Percentiles rank a stretch among this genome's conserved stretches.
phyloP scores from a whole-genome alignment of 2,329 filamentous ascomycete genomes.

The Aspergillus viridinutans region DNA sequence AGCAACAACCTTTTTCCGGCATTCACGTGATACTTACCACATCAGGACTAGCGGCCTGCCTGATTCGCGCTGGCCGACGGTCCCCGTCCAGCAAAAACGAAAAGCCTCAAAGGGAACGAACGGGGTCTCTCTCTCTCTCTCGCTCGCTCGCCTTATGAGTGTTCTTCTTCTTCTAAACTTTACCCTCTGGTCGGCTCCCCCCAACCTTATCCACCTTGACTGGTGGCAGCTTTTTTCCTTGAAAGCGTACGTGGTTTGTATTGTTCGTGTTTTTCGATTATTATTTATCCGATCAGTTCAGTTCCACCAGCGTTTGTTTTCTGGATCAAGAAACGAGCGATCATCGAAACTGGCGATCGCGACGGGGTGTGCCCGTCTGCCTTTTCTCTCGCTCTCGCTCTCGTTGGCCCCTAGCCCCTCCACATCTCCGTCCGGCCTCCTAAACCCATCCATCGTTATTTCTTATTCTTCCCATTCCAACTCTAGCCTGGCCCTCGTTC shows the following conservation, averaged over 20 bases:
- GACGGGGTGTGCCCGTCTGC: constrained; percentile 9
- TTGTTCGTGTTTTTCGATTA: background rate
- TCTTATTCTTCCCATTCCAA: constrained; percentile 8
- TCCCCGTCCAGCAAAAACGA: constrained; percentile 3
- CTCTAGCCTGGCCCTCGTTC: constrained; percentile 8
- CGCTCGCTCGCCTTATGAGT: background rate
- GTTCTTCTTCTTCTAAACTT: background rate
- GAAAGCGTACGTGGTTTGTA: background rate
- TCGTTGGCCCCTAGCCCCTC: constrained; percentile 31
- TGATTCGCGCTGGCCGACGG: constrained; percentile 3
- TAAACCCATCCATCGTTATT: constrained; percentile 1
- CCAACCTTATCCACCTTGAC: background rate
- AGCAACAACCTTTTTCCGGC: constrained; percentile 9
- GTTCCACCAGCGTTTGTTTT: background rate
- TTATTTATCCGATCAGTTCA: background rate
- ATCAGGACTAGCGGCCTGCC: constrained; percentile 11
- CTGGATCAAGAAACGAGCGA: constrained; percentile 6
- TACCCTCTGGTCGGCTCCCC: background rate
- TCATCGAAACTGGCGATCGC: constrained; percentile 19
- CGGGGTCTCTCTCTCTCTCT: too few species aligned
- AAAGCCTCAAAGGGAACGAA: constrained; percentile 9
- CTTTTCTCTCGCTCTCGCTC: constrained; percentile 8
- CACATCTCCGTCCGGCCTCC: constrained; percentile 27
- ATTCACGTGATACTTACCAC: constrained; percentile 10
- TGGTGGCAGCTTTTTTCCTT: background rate